These are phyloP conservation scores for Pseudogymnoascus destructans DNA, from an alignment of 2,329 filamentous ascomycete genomes.

Conservation along the genomic window DNA sequence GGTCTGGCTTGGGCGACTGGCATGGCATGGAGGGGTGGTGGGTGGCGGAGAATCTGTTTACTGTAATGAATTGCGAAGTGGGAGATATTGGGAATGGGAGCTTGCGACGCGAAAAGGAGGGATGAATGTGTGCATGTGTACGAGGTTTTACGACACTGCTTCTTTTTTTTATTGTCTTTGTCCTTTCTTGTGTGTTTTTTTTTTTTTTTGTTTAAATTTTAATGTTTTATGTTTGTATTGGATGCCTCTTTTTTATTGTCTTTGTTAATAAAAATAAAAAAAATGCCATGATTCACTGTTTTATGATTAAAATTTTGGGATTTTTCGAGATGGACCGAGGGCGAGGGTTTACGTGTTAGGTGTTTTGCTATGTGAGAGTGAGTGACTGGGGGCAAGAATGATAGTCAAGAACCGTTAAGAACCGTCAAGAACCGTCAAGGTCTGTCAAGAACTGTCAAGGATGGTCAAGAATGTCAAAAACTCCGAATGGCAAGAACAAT, in stretches of 20 bases:
- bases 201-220: constrained; percentile 4
- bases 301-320: background rate
- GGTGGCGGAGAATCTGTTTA: background rate
- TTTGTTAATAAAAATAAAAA: constrained; percentile 6
- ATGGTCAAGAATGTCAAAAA: background rate
- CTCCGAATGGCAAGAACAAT: background rate
- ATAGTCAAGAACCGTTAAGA: background rate
- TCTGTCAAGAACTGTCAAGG: background rate
- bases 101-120: background rate
- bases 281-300: background rate
- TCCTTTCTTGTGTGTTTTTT: constrained; percentile 7
- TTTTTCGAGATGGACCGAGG: background rate
- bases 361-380: background rate
- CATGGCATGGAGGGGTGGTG: background rate
- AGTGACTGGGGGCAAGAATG: background rate
- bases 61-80: background rate
- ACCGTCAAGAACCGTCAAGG: background rate
- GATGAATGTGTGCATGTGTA: background rate
- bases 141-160: background rate
- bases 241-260: background rate
- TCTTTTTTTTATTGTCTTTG: background rate
- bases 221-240: constrained; percentile 9
- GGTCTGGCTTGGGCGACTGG: background rate
- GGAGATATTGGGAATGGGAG: background rate
- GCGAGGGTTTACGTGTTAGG: background rate